Evolutionary conservation across 805 yeast species (phyloP), one percentile per base, ranked within the genome.

Genomic region (Torulaspora franciscae): DNA sequence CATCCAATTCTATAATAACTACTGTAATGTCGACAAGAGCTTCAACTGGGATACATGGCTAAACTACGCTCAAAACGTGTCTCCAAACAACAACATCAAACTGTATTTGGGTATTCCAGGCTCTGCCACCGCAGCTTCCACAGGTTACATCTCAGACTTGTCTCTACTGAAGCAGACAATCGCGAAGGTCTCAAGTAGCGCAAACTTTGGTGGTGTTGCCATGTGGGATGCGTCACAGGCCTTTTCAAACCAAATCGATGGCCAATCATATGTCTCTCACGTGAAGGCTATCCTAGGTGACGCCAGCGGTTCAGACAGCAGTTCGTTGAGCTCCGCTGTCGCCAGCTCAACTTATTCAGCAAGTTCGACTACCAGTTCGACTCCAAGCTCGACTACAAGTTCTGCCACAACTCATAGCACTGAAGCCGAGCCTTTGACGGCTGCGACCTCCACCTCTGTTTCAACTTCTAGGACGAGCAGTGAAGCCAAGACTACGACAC

Each of bases 171-270:
- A 72, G 43, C 50, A 71, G 3, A 72, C 78, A 48, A 76, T 89
- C 54, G 83, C 83, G 17, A 85, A 89, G 27, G 77, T 90, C 54
- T 85, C 88, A 11, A 71, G 83, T 7, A 79, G 78, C 51, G 77
- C 77, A 14, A 74, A 75, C 56, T 85, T 89, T 60, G 96, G 95
- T 42, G 98, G 98, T 51, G 74, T 90, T 58, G 79, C 83, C 75
- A 68, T 89, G 49, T 90, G 98, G 97, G 95, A 88, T 65, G 95
- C 95, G 10, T 80, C 89, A 33, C 84, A 83, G 57, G 90, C 81
- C 34, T 64, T 71, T 47, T 73, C 77, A 51, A 69, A 73, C 43
- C 56, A 61, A 38, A 69, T 71, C 29, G 69, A 70, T 47, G 82
- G 76, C 29, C 57, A 51, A 22, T 50, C 72, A 10, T 76, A 73